Evolutionary conservation across 2,329 filamentous ascomycete species (phyloP), one percentile per base, ranked within the genome.

Genomic region (Cyphellophora attinorum): DNA sequence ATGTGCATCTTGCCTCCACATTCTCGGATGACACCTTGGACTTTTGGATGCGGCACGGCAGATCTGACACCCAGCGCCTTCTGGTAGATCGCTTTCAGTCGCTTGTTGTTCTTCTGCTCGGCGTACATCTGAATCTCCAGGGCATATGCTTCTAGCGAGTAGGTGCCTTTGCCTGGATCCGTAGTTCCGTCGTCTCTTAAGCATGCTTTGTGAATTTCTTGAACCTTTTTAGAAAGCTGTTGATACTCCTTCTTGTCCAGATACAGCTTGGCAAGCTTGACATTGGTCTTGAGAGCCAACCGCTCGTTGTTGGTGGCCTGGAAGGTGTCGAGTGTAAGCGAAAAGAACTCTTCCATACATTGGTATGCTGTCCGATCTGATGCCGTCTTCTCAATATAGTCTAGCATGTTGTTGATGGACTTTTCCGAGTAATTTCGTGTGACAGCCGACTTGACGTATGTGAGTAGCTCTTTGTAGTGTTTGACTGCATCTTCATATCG

Each of bases 1-100:
- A 98, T 96, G 65, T 96, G 88, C 91, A 98, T 98, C 69, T 98
- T 98, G 50, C 91, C 91, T 52, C 91, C 91, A 57, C 91, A 98
- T 64, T 98, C 91, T 35, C 89, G 81, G 55, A 98, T 98, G 57
- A 98, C 89, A 33, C 91, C 91, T 85, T 96, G 95, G 57, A 98
- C 94, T 64, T 94, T 93, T 39, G 91, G 91, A 62, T 98, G 91
- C 25, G 91, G 89, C 10, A 98, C 91, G 0, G 91, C 91, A n/a
- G 91, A 96, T 42, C 85, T 81, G 35, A 98, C 89, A 46, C 82
- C 82, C 32, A 98, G 72, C 4, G 91, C 91, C 41, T 83, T 81
- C 57, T 94, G 82, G 59, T 96, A 98, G 11, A 96, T 70, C 11
- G 80, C 74, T 69, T 96, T 96, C 38, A 98, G 70, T 52, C 93